These are phyloP conservation scores for Hemisphaericaspora subhashii DNA, from an alignment of 1,139 yeast genomes.

Conservation along the genomic window DNA sequence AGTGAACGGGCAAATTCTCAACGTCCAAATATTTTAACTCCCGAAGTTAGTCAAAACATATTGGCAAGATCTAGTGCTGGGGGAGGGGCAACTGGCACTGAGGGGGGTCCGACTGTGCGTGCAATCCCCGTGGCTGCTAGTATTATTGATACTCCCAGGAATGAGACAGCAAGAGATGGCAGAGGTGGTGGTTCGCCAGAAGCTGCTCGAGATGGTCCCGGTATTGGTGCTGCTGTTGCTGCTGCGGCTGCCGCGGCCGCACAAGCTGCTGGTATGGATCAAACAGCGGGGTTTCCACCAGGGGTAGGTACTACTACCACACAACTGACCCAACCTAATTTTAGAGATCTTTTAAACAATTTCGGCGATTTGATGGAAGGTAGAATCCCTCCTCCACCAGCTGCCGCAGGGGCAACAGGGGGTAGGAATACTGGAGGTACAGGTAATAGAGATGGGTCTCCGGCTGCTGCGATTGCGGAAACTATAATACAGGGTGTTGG, in stretches of 20 bases:
- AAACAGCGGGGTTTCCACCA: too few relatives aligned
- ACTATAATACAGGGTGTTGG: conserved; percentile 5
- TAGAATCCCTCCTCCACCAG: neutral
- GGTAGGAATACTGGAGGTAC: neutral
- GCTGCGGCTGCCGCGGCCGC: conserved; percentile 5
- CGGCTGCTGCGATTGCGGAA: neutral
- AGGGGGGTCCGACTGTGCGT: too few relatives aligned
- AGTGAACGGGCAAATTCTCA: conserved; percentile 35
- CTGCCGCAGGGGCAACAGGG: neutral
- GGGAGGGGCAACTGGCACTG: conserved; percentile 14
- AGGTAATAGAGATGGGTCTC: neutral
- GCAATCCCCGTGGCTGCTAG: too few relatives aligned
- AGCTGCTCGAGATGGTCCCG: conserved; percentile 1
- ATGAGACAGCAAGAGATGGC: too few relatives aligned
- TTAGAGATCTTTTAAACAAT: conserved; percentile 24
- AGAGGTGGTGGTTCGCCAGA: too few relatives aligned
- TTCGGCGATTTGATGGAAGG: conserved; percentile 25
- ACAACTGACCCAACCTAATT: conserved; percentile 5
- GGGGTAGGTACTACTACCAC: neutral
- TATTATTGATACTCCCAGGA: too few relatives aligned
- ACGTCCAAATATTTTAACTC: conserved; percentile 40
- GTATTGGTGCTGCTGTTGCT: conserved; percentile 4
- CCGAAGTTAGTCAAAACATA: conserved; percentile 41
- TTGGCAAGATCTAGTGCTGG: conserved; percentile 24
- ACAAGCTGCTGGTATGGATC: too few relatives aligned